phyloP scores from a whole-genome alignment of 441 rosid genomes.

The Breynia disticha region DNA sequence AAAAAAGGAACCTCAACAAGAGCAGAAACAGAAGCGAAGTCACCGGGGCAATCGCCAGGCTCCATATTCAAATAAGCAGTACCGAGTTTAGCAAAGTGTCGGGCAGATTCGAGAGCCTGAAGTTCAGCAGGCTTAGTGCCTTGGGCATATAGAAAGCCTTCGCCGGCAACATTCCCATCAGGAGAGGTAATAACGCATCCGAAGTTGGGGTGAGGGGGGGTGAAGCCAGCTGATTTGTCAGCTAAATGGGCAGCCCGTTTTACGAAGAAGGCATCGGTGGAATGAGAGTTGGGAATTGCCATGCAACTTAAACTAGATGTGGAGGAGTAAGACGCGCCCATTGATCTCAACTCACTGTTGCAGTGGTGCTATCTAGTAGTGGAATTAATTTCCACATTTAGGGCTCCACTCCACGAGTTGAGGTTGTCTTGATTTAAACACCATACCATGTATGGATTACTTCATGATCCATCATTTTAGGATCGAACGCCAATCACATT shows the following conservation, averaged over 20 bases:
- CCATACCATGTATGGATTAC: too few relatives aligned
- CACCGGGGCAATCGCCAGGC: conserved; percentile 93
- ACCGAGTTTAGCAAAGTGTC: conserved; percentile 41
- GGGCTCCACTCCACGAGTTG: too few relatives aligned
- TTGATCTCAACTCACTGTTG: too few relatives aligned
- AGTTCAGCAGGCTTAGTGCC: conserved; percentile 80
- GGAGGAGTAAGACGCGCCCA: neutral
- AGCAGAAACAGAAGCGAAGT: conserved; percentile 66
- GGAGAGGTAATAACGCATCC: conserved; percentile 64
- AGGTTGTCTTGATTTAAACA: too few relatives aligned
- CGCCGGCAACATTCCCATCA: conserved; percentile 49
- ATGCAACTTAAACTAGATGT: conserved; percentile 16
- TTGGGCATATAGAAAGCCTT: conserved; percentile 75
- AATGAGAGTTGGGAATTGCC: conserved; percentile 21
- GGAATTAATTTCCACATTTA: too few relatives aligned
- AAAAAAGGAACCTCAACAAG: conserved; percentile 55
- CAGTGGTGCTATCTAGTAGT: too few relatives aligned
- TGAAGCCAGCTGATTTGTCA: conserved; percentile 65
- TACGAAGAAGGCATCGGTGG: conserved; percentile 38
- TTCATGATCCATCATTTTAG: too few relatives aligned
- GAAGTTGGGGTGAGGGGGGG: conserved; percentile 87
- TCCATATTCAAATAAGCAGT: conserved; percentile 80
- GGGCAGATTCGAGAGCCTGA: conserved; percentile 63
- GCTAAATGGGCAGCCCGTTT: conserved; percentile 55
- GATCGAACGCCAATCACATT: too few relatives aligned